Base-by-base conservation (phyloP, 1,284 basidiomycete species). In the Vanrija pseudolonga region DNA sequence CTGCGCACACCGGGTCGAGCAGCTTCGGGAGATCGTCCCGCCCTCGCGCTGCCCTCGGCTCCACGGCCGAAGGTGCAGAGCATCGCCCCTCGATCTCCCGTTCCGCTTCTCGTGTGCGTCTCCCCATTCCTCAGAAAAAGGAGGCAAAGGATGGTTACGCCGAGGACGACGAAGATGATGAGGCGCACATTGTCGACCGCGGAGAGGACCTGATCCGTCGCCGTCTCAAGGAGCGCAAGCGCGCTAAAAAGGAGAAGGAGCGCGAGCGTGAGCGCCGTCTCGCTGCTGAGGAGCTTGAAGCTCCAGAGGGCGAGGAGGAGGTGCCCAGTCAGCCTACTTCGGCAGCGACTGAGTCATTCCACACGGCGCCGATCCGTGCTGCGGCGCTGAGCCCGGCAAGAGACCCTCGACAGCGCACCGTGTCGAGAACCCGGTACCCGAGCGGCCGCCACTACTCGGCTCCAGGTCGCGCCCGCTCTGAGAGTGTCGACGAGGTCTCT, bases 131-230 rank as follows among this genome's bases (percentile, higher is more conserved):
- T 8, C 49, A 44, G 17, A 14, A 19, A 15, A 51, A 55, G 36
- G 55, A 55, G 42, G 40, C 8, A 42, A 42, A 23, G 22, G 40
- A 42, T 42, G 36, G 37, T 4, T 32, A 32, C 5, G 32, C 32
- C 32, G 32, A 32, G 32, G 47, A 49, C 17, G 58, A 64, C 8
- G 66, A 68, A 22, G 80, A 81, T 51, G 81, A 83, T 55, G 81
- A 80, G 55, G 73, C 76, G 9, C 65, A 74, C 42, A 69, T 73
- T 11, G 66, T 71, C 36, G 82, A 83, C 63, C 71, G 81, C 23
- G 82, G 82, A 8, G 80, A 81, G 55, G 79, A 79, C 60, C 77
- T 83, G 9, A 79, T 83, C 52, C 70, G 79, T 37, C 71, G 78
- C 40, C 66, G 82, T 24, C 78, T 80, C 71, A 77, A 76, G 57